Base-by-base conservation (phyloP, 805 yeast genomes). In the Candida sphagnicola region DNA sequence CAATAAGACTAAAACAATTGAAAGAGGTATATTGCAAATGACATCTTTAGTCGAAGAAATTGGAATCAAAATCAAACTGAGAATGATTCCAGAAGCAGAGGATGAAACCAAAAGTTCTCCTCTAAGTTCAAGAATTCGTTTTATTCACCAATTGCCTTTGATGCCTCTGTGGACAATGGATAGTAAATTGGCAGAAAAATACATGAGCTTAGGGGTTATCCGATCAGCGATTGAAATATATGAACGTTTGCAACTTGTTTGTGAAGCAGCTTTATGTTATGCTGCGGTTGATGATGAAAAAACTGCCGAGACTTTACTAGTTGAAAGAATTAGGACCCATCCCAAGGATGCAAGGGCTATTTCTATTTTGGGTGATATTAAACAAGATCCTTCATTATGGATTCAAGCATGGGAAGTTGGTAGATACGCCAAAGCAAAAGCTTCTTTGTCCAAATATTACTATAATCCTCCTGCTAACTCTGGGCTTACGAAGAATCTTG, bases 21-120 rank as follows among this genome's bases (percentile, higher is more conserved):
- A 93, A 62, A 75, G 99, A 57, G 98, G 98, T 36, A 80, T 90
- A 4, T 68, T 93, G 37, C 99, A 93, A 61, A 81, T 93, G 82
- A 91, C 90, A 39, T 82, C 95, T 3, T 67, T 93, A 31, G 93
- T 90, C 18, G 96, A 89, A 54, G 96, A 90, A 57, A 67, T 88
- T 18, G 95, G 91, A 2, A 72, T 81, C 40, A 75, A 80, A 40
- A 77, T 83, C 37, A 68, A 72, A 38, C 65, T 82, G 6, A 72
- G 80, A 35, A 48, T 66, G 67, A 51, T 77, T 69, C 62, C 85
- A 73, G 45, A 70, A 57, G 61, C 66, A 0, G 60, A 51, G n/a
- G 59, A 62, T 13, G 45, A 54, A 2, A 38, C 40, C 2, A 50
- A 50, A 11, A 53, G 56, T 4, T 56, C 58, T 6, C 55, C 71